Evolutionary conservation across 108 stramenopile genomes (phyloP).

Genomic region (Nitzschia sp.): DNA sequence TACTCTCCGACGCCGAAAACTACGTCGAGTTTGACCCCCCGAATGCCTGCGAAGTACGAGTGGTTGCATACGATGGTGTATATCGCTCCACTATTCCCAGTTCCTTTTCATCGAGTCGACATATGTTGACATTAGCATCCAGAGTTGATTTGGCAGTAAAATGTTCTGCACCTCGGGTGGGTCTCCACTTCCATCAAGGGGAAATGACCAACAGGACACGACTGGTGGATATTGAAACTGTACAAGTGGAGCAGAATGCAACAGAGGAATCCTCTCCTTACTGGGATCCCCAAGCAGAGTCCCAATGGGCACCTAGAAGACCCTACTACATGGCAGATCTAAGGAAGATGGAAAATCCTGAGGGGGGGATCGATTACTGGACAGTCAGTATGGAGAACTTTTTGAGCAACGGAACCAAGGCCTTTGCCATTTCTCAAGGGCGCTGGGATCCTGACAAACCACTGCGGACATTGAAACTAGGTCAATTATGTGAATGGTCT

Average conservation of each 20-base stretch:
- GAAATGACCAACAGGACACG: not conserved
- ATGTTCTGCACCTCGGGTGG: slow-evolving; percentile 10
- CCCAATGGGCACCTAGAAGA: slow-evolving; percentile 23
- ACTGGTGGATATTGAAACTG: slow-evolving; percentile 8
- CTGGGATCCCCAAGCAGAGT: slow-evolving; percentile 5
- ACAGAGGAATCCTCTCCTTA: slow-evolving; percentile 7
- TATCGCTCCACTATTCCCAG: slow-evolving; percentile 31
- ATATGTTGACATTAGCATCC: slow-evolving; percentile 35
- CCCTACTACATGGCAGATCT: slow-evolving; percentile 34
- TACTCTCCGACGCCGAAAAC: slow-evolving; percentile 15
- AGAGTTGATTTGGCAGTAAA: slow-evolving; percentile 45
- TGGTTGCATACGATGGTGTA: slow-evolving; percentile 48
- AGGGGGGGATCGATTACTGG: slow-evolving; percentile 5
- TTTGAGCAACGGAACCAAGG: slow-evolving; percentile 17
- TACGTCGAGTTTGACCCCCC: slow-evolving; percentile 22
- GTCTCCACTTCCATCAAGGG: slow-evolving; percentile 27
- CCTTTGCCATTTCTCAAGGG: slow-evolving; percentile 27
- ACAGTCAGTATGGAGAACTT: slow-evolving; percentile 27
- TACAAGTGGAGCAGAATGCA: not conserved
- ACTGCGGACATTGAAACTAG: slow-evolving; percentile 27
- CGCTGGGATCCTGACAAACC: slow-evolving; percentile 19
- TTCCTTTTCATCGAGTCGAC: not conserved
- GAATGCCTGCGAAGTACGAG: slow-evolving; percentile 29
- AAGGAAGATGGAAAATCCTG: not conserved
- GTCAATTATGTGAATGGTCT: slow-evolving; percentile 37